Evolutionary conservation across 2,329 filamentous ascomycete genomes (phyloP), one percentile per base, ranked within the genome.

Genomic region (Colletotrichum liaoningense): DNA sequence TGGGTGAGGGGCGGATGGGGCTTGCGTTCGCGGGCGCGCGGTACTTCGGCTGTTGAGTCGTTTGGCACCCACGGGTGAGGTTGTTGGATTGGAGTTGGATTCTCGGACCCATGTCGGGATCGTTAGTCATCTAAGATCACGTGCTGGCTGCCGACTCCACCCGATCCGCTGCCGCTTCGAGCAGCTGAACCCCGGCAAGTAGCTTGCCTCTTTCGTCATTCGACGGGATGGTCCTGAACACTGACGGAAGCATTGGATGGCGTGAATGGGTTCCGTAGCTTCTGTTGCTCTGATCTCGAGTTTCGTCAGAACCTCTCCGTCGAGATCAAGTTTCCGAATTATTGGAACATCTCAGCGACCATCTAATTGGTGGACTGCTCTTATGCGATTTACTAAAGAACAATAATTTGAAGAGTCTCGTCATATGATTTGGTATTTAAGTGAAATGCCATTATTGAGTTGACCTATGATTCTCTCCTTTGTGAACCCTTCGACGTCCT

Each of bases 51-150:
- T 67, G 49, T 73, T 71, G 60, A 56, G 60, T 73, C 67, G 71
- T 71, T 70, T 62, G 35, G 54, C 26, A 56, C 67, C 54, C 60
- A 71, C 60, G 38, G 26, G 57, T 49, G 73, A 59, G 57, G 71
- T 72, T 64, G 72, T 55, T 75, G 59, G 74, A 71, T 62, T 72
- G 72, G 74, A 74, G 67, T 66, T 72, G 74, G 71, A 57, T 73
- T 66, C 67, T 73, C 66, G 66, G 70, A 16, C 68, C 69, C 64
- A 72, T 69, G 35, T 65, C 62, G 67, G 67, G 8, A 62, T 57
- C 1, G 49, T 66, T 73, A 66, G 67, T 71, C 67, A 73, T 49
- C 67, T 4, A 1, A 2, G 9, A 4, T 70, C 70, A 73, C 70
- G 70, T 73, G 70, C 1, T 1, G 0, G 0, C 0, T 5, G 2